Evolutionary conservation across 768 basidiomycete genomes (phyloP), one percentile per base, ranked within the genome.

Genomic region (Astraeus odoratus): DNA sequence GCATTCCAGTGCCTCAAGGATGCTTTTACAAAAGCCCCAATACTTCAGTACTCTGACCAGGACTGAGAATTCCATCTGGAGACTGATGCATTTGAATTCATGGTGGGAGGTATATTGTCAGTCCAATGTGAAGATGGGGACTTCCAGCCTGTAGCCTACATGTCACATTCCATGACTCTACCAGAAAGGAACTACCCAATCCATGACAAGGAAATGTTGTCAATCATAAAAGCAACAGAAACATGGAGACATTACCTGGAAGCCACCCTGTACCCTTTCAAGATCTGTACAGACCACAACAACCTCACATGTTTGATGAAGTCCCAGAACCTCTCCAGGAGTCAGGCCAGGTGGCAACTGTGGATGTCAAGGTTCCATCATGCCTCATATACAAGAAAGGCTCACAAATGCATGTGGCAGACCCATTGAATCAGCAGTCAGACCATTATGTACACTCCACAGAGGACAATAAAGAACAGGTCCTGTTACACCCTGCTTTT

Each of bases 131-230:
- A 19, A 4, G 29, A 42, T 30, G 26, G 16, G 7, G 26, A 27
- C 4, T 40, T n/a, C n/a, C 3, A 16, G 3, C 43, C 34, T 8
- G 16, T 19, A 9, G 24, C 33, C 5, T 44, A 20, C 18, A 36
- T 36, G 16, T 46, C 45, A 2, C 45, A 46, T 25, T 20, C 37
- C 8, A 19, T 46, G 24, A 24, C 23, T 12, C 39, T 23, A 7
- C 22, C 7, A 3, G 35, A 46, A 27, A 5, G 38, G 2, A 46
- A 46, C 24, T 46, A 39, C 8, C 9, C 25, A 4, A 46, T 46
- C 18, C 35, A 46, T 23, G 45, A 46, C 23, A 40, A 33, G 26
- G 39, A 42, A 29, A 22, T 46, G 38, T 27, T 23, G 19, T 39
- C 39, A 3, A 46, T 46, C 31, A 41, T 46, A 6, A 29, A 33